phyloP scores from a whole-genome alignment of 2,329 filamentous ascomycete genomes.

The Tolypocladium pustulatum region DNA sequence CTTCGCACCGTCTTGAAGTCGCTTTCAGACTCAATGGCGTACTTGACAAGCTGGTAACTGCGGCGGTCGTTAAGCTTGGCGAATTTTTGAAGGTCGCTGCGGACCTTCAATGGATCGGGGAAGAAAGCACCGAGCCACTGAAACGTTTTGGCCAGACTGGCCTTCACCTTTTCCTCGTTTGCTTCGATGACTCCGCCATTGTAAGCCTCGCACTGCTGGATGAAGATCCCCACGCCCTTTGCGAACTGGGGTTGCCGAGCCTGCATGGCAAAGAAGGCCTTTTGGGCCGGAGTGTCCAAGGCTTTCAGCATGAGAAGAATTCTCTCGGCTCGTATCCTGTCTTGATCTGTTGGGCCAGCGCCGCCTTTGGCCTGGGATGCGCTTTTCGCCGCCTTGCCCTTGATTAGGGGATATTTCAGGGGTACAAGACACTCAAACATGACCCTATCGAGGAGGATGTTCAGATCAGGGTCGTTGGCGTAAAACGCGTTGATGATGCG shows the following conservation, averaged over 20 bases:
- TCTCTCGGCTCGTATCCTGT: constrained; percentile 72
- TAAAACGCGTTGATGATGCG: constrained; percentile 83
- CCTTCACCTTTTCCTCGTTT: constrained; percentile 59
- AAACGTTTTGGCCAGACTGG: constrained; percentile 61
- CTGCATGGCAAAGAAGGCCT: constrained; percentile 82
- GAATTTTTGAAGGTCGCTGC: constrained; percentile 76
- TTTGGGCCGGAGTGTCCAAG: constrained; percentile 67
- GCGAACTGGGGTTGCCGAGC: constrained; percentile 65
- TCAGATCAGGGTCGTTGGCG: constrained; percentile 79
- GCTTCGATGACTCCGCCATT: constrained; percentile 76
- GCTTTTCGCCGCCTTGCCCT: constrained; percentile 50
- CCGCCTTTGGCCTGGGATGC: constrained; percentile 37
- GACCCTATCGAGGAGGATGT: constrained; percentile 72
- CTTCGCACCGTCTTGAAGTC: constrained; percentile 88
- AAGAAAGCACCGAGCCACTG: constrained; percentile 64
- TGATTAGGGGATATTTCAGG: constrained; percentile 66
- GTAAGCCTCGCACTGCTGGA: constrained; percentile 78
- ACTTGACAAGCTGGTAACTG: constrained; percentile 80
- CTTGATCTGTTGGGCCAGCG: constrained; percentile 49
- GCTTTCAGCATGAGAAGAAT: constrained; percentile 73
- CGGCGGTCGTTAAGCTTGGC: constrained; percentile 85
- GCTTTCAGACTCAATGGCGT: constrained; percentile 71
- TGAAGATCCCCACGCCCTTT: constrained; percentile 62
- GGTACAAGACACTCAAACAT: constrained; percentile 85
- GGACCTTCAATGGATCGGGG: constrained; percentile 63